A percentile compares a stretch with the other conserved stretches of the same genome.
phyloP scores from a whole-genome alignment of 2,329 filamentous ascomycete genomes.

The Colletotrichum noveboracense region DNA sequence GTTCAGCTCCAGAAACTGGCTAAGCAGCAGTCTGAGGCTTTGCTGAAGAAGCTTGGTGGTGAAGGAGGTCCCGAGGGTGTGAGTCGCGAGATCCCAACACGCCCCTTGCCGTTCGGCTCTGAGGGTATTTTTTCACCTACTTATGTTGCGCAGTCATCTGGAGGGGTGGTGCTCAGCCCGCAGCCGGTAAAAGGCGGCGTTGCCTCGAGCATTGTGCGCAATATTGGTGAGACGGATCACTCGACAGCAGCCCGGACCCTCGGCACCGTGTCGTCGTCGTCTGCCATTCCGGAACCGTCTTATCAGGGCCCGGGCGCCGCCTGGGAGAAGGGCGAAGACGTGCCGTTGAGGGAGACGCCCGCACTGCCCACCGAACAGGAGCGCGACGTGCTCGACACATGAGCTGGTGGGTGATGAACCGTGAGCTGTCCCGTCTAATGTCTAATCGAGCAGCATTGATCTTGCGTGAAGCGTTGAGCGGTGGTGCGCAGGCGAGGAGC shows the following conservation, averaged over 20 bases:
- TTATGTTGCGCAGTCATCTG: slow-evolving; percentile 45
- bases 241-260: background rate
- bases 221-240: slow-evolving; percentile 27
- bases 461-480: background rate
- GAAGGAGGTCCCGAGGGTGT: slow-evolving; percentile 30
- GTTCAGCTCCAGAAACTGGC: slow-evolving; percentile 74
- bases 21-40: slow-evolving; percentile 66
- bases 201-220: slow-evolving; percentile 38
- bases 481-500: background rate
- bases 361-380: slow-evolving; percentile 45
- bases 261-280: background rate
- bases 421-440: slow-evolving; percentile 3
- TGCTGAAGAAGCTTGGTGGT: slow-evolving; percentile 58
- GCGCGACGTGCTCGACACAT: slow-evolving; percentile 45
- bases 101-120: slow-evolving; percentile 59
- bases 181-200: slow-evolving; percentile 47
- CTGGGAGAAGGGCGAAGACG: slow-evolving; percentile 57
- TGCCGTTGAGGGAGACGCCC: slow-evolving; percentile 40
- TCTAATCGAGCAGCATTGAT: slow-evolving; percentile 11
- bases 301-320: slow-evolving; percentile 54
- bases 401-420: background rate
- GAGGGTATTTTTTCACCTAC: slow-evolving; percentile 50
- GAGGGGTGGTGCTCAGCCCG: slow-evolving; percentile 40
- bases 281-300: slow-evolving; percentile 46
- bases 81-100: slow-evolving; percentile 50